These are phyloP conservation scores for Vicia faba DNA, from an alignment of 306 rosid species.

Conservation along the genomic window DNA sequence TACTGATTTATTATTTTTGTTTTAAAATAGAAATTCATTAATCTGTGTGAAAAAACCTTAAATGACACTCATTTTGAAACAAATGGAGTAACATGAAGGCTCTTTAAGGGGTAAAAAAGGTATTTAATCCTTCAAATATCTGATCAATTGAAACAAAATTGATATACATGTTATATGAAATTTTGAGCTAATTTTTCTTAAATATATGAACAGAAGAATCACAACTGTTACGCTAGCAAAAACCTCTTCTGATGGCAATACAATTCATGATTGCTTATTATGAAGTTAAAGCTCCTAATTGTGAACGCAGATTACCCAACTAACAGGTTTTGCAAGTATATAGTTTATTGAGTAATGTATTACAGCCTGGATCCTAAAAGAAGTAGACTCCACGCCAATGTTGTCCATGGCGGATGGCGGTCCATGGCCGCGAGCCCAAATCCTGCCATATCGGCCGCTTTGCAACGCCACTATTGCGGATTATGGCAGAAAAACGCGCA, in stretches of 20 bases:
- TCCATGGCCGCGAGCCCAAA: too few relatives aligned
- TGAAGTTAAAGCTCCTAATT: slow-evolving; percentile 9
- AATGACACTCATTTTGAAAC: too few relatives aligned
- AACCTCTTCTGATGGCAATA: not conserved
- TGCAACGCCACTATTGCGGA: too few relatives aligned
- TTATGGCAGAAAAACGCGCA: too few relatives aligned
- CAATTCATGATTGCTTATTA: slow-evolving; percentile 5
- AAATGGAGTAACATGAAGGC: too few relatives aligned
- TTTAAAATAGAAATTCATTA: too few relatives aligned
- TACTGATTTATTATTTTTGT: too few relatives aligned
- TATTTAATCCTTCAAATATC: slow-evolving; percentile 23
- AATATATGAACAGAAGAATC: slow-evolving; percentile 16
- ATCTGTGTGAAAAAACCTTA: too few relatives aligned
- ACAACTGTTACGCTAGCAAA: not conserved
- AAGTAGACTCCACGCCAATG: not conserved
- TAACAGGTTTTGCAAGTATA: slow-evolving; percentile 12
- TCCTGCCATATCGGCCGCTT: too few relatives aligned
- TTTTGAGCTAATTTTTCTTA: not conserved
- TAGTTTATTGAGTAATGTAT: not conserved
- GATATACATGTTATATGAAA: slow-evolving; percentile 8
- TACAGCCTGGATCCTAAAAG: not conserved
- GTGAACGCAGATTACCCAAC: not conserved
- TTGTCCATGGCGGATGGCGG: too few relatives aligned
- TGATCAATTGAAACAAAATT: not conserved
- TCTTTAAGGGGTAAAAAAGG: not conserved